Evolutionary conservation across 2,329 filamentous ascomycete species (phyloP), one percentile per base, ranked within the genome.

Genomic region (Aspergillus transmontanensis): DNA sequence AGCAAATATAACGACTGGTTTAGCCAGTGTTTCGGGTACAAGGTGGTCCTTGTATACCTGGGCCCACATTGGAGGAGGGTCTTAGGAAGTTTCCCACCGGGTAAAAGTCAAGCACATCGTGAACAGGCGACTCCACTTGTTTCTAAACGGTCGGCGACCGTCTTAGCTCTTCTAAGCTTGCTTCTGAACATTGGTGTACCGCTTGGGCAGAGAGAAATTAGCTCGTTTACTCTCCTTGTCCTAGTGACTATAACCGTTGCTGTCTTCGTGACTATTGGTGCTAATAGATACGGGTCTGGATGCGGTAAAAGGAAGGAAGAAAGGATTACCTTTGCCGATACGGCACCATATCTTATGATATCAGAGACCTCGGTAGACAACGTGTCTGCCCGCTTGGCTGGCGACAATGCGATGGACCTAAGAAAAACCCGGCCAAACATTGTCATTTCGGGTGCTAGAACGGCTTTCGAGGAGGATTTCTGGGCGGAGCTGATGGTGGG

Each of bases 341-440:
- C 72, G 16, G 72, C 75, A 1, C 90, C 92, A 0, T 91, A 90
- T 74, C 84, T 97, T 16, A 77, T 97, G 28, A 84, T 89, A 6
- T 91, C 89, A 0, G 83, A 88, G 64, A 84, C 87, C 2, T 95
- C 91, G 1, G 83, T 94, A n/a, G 78, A 82, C 23, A 84, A 91
- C 68, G 85, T 96, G 54, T 87, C 85, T 39, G 73, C 74, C 6
- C 83, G 88, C 4, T 76, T 92, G 6, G 78, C 83, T 0, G 73
- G 74, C 0, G 80, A 78, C 14, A 76, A 83, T 34, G 71, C 79
- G 23, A 84, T 90, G 79, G 87, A 89, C 59, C 86, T 90, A 73
- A 84, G 84, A 45, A 90, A 90, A 69, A 91, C 93, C 75, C 86
- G 91, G 41, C 89, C 90, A 0, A 93, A 92, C 73, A 85, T 93